Evolutionary conservation across 345 rosid species (phyloP), one percentile per base, ranked within the genome.

Genomic region (Brassica incana): DNA sequence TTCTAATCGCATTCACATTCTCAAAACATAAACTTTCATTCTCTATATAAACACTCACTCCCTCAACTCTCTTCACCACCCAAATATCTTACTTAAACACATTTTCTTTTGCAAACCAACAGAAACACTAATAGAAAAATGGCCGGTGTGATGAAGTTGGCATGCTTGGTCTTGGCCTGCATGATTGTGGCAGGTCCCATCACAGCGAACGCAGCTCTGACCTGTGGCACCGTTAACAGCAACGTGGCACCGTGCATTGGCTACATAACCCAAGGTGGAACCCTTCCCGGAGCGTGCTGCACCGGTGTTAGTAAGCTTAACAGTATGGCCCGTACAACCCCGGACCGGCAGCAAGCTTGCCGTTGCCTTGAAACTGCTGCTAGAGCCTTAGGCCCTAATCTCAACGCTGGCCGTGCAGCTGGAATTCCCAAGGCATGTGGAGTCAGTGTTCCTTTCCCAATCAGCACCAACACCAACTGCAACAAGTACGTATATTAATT

Each of bases 381-480:
- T 36, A 2, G 15, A 35, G 48, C 29, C 59, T 7, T 80, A 1
- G 77, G 81, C 27, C 0, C 67, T 52, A 25, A 3, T 52, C 48
- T 77, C 29, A 67, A 81, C 43, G 1, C 74, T n/a, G 65, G n/a
- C 18, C 67, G 67, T 58, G 78, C 84, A 1, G 71, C 75, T 50
- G 74, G 81, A 56, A 36, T 81, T 48, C 67, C 84, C 16, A 27
- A 2, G 8, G 60, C 74, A 16, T 77, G 81, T 60, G 11, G 5
- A 12, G 84, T 81, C 67, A 72, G 1, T 36, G 54, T 77, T 35
- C 78, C 81, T 45, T 77, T 61, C 84, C 59, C 27, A 32, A 77
- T 81, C 81, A 81, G 78, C 78, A 48, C 67, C 77, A 71, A 60
- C 78, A 77, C 71, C 59, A 67, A 81, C 75, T 81, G 84, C 81